Conservation (phyloP, 2,329 filamentous ascomycete genomes). For the Ampelomyces quisqualis region DNA sequence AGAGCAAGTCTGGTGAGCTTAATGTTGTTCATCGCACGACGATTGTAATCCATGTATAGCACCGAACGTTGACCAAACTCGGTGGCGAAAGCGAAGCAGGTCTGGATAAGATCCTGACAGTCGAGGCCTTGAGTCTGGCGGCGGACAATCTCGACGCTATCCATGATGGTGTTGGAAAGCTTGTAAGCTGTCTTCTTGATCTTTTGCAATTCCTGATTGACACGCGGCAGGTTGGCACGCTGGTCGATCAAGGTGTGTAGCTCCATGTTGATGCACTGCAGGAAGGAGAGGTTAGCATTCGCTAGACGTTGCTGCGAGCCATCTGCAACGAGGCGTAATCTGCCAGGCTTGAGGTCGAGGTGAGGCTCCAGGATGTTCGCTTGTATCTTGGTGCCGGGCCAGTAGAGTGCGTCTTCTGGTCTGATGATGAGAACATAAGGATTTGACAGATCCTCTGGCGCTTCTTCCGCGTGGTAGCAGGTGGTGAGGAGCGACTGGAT, state of each 20-base stretch:
- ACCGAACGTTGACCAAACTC: slow-evolving; percentile 96
- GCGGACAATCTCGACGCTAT: slow-evolving; percentile 91
- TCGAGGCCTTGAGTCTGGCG: slow-evolving; percentile 80
- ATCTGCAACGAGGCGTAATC: slow-evolving; percentile 84
- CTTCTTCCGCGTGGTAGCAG: slow-evolving; percentile 69
- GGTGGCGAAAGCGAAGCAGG: slow-evolving; percentile 97
- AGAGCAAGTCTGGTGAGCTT: slow-evolving; percentile 90
- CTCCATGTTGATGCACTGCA: slow-evolving; percentile 77
- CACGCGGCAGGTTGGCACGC: slow-evolving; percentile 87
- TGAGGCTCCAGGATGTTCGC: slow-evolving; percentile 73
- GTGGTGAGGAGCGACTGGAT: slow-evolving; percentile 84
- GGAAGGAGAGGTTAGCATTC: slow-evolving; percentile 75
- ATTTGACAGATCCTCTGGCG: slow-evolving; percentile 70
- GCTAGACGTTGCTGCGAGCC: slow-evolving; percentile 77
- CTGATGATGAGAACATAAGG: slow-evolving; percentile 84
- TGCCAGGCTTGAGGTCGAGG: slow-evolving; percentile 81
- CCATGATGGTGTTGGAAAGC: slow-evolving; percentile 97
- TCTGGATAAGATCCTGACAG: slow-evolving; percentile 94
- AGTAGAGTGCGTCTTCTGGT: slow-evolving; percentile 74
- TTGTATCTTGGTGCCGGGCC: slow-evolving; percentile 76
- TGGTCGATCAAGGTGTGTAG: slow-evolving; percentile 89
- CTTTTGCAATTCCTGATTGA: slow-evolving; percentile 86
- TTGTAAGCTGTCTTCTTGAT: slow-evolving; percentile 96
- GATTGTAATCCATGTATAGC: slow-evolving; percentile 92
- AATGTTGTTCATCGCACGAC: slow-evolving; percentile 94